These are phyloP conservation scores for Lactuca sativa DNA, from an alignment of 129 eudicot species.

Conservation along the genomic window DNA sequence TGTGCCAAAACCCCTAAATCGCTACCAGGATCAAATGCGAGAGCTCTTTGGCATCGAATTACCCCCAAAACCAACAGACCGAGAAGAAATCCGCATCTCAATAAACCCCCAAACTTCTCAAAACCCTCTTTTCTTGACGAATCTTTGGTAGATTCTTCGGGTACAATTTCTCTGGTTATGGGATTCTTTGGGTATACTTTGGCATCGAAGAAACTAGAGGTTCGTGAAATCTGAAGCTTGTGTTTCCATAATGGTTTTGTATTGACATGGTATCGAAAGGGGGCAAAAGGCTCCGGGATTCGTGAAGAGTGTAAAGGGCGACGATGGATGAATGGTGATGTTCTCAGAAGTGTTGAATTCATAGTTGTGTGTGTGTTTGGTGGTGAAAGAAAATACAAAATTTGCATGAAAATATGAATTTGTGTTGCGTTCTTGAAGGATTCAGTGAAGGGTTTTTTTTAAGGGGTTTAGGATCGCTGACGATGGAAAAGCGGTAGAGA, in stretches of 20 bases:
- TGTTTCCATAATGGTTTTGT: background rate
- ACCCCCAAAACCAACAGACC: conserved; percentile 49
- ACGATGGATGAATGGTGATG: conserved; percentile 23
- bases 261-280: conserved; percentile 8
- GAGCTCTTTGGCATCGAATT: conserved; percentile 46
- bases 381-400: conserved; percentile 2
- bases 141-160: conserved; percentile 1
- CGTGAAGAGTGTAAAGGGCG: conserved; percentile 18
- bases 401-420: background rate
- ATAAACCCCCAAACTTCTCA: conserved; percentile 29
- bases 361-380: conserved; percentile 15
- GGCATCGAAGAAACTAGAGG: background rate
- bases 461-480: background rate
- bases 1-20: conserved; percentile 39
- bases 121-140: conserved; percentile 7
- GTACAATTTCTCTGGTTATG: background rate
- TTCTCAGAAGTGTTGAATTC: conserved; percentile 36
- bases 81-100: conserved; percentile 42
- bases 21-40: conserved; percentile 41
- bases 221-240: conserved; percentile 18
- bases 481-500: background rate
- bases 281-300: background rate
- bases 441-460: background rate
- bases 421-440: conserved; percentile 2
- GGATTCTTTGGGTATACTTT: conserved; percentile 22